Percentiles rank a stretch among this genome's conserved stretches.
These are phyloP conservation scores for Stephania japonica DNA, from an alignment of 164 flowering plant genomes.

Conservation along the genomic window DNA sequence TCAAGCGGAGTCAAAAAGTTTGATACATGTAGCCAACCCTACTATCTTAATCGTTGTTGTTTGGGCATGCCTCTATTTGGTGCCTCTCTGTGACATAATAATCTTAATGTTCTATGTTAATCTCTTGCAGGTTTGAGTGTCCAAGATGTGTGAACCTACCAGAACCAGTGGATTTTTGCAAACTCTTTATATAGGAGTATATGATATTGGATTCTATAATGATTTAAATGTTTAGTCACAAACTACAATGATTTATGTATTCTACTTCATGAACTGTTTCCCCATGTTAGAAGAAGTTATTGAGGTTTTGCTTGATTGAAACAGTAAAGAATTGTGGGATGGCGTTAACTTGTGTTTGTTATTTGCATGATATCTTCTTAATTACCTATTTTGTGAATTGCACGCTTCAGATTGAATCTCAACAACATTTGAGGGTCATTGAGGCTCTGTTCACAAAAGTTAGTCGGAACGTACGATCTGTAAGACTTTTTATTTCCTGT, in stretches of 20 bases:
- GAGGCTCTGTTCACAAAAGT: too few relatives aligned
- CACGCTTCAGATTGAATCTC: too few relatives aligned
- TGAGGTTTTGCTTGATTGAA: not conserved
- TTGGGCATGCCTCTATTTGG: not conserved
- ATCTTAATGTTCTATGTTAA: not conserved
- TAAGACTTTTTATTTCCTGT: too few relatives aligned
- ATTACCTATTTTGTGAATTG: too few relatives aligned
- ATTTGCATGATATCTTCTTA: too few relatives aligned
- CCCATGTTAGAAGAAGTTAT: not conserved
- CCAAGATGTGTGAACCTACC: constrained; percentile 41
- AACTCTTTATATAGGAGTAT: not conserved
- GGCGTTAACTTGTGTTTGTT: not conserved
- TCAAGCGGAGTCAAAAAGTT: too few relatives aligned
- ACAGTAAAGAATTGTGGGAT: not conserved
- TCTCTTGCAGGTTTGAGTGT: constrained; percentile 47
- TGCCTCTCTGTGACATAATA: not conserved
- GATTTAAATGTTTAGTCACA: not conserved
- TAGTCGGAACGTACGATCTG: too few relatives aligned
- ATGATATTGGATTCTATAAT: not conserved
- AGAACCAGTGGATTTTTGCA: not conserved
- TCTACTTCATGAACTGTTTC: not conserved
- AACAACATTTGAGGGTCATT: too few relatives aligned
- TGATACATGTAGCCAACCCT: too few relatives aligned
- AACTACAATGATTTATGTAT: not conserved
- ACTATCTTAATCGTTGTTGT: too few relatives aligned